phyloP scores from a whole-genome alignment of 805 yeast genomes.

The Lipomyces sp. region DNA sequence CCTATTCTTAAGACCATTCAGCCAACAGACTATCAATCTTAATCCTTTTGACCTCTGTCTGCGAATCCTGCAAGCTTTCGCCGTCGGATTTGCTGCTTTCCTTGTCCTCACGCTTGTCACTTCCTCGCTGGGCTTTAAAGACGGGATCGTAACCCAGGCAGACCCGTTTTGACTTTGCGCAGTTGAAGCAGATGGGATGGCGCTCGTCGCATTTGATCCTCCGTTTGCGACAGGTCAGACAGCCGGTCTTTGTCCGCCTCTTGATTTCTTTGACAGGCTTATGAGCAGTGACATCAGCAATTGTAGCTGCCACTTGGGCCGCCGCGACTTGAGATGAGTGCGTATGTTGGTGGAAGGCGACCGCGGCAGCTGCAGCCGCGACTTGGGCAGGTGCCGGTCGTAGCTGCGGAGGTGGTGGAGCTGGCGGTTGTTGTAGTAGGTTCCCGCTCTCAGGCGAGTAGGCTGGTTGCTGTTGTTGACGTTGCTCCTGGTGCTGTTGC shows the following conservation, averaged over 20 bases:
- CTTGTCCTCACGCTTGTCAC: background rate
- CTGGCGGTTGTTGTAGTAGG: background rate
- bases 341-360: constrained; percentile 4
- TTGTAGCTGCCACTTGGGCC: constrained; percentile 33
- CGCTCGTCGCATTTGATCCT: constrained; percentile 72
- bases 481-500: background rate
- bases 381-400: constrained; percentile 1
- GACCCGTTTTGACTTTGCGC: constrained; percentile 38
- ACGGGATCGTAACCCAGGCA: constrained; percentile 39
- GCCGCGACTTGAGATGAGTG: constrained; percentile 25
- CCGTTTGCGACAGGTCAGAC: constrained; percentile 66
- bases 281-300: constrained; percentile 30
- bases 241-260: constrained; percentile 49
- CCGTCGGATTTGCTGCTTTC: background rate
- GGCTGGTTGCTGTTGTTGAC: background rate
- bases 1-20: background rate
- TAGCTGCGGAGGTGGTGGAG: constrained; percentile 4
- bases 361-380: constrained; percentile 7
- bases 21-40: constrained; percentile 32
- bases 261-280: constrained; percentile 33
- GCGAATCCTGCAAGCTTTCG: constrained; percentile 3
- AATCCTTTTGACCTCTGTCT: constrained; percentile 29
- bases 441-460: background rate
- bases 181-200: constrained; percentile 62
- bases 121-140: constrained; percentile 20